Evolutionary conservation across 2,329 filamentous ascomycete species (phyloP).

Genomic region (Cordyceps tenuipes): DNA sequence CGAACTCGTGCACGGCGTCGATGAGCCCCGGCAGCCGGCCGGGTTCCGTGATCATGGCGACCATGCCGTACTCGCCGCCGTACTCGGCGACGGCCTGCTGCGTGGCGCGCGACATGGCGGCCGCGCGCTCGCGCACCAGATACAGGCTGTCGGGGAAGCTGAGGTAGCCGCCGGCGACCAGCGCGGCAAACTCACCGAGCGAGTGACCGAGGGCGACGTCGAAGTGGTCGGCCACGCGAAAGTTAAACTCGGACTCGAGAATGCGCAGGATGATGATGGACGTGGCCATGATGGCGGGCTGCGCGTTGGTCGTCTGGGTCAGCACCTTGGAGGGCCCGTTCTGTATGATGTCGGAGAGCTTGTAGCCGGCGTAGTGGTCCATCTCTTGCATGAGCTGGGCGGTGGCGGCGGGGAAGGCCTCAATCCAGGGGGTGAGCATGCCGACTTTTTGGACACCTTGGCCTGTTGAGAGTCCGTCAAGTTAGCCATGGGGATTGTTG

Average conservation of each 20-base stretch:
- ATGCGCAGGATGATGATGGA: conserved; percentile 84
- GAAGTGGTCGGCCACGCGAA: conserved; percentile 59
- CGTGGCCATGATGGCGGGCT: conserved; percentile 94
- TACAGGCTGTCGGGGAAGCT: conserved; percentile 68
- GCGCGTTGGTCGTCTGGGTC: conserved; percentile 77
- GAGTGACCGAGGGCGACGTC: conserved; percentile 86
- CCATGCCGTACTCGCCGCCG: conserved; percentile 86
- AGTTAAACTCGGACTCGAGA: conserved; percentile 76
- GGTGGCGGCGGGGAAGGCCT: conserved; percentile 73
- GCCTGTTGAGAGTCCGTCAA: conserved; percentile 39
- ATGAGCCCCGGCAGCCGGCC: conserved; percentile 63
- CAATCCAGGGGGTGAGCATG: conserved; percentile 79
- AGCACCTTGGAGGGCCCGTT: conserved; percentile 69
- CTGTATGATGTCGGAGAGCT: conserved; percentile 69
- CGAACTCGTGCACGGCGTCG: conserved; percentile 67
- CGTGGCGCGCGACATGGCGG: conserved; percentile 75
- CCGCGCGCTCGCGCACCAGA: conserved; percentile 68
- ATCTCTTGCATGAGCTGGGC: conserved; percentile 76
- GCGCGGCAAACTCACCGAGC: conserved; percentile 83
- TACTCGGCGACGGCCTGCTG: conserved; percentile 53
- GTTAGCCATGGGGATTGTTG: not conserved
- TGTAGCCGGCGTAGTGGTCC: conserved; percentile 65
- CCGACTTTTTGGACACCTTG: conserved; percentile 85
- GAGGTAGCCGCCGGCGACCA: conserved; percentile 78
- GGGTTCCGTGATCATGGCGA: conserved; percentile 82